Evolutionary conservation across 2,329 filamentous ascomycete genomes (phyloP).

Genomic region (Sporothrix sp.): DNA sequence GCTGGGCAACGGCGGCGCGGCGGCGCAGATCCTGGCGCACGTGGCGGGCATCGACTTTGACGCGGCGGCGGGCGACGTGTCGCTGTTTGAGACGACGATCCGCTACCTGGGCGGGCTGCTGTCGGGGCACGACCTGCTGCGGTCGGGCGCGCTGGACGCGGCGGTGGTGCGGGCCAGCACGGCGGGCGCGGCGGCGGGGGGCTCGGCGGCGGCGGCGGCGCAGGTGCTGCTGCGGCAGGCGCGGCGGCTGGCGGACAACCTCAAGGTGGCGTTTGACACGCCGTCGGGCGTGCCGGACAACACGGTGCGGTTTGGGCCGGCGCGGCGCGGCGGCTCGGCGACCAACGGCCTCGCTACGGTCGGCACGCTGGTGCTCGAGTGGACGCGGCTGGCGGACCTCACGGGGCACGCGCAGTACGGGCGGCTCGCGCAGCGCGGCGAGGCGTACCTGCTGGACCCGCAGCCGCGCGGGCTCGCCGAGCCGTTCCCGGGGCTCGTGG

Average conservation of each 20-base stretch:
- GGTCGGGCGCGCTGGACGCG: too few species aligned
- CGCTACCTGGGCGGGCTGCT: constrained; percentile 75
- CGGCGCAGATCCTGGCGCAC: constrained; percentile 61
- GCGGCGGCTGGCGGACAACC: constrained; percentile 55
- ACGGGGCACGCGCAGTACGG: constrained; percentile 59
- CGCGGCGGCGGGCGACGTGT: constrained; percentile 51
- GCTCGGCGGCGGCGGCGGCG: too few species aligned
- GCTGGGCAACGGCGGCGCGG: constrained; percentile 59
- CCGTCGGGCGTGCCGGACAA: constrained; percentile 66
- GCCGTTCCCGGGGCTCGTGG: constrained; percentile 69
- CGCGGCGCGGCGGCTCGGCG: constrained; percentile 36
- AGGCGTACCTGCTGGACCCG: constrained; percentile 61
- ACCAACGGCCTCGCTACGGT: constrained; percentile 67
- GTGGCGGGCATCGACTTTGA: constrained; percentile 64
- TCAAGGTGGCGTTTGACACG: constrained; percentile 72
- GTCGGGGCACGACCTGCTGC: constrained; percentile 65
- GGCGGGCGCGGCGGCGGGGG: constrained; percentile 50
- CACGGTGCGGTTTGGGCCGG: constrained; percentile 49
- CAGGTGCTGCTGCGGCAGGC: too few species aligned
- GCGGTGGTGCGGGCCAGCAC: too few species aligned
- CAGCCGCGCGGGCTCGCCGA: constrained; percentile 46
- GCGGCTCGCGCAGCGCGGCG: constrained; percentile 53
- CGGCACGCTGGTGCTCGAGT: constrained; percentile 74
- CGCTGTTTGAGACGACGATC: constrained; percentile 84
- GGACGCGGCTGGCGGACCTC: constrained; percentile 70